Percentiles rank a stretch among this genome's conserved stretches.
These are phyloP conservation scores for Aureobasidium sp. DNA, from an alignment of 2,329 filamentous ascomycete species.

Conservation along the genomic window DNA sequence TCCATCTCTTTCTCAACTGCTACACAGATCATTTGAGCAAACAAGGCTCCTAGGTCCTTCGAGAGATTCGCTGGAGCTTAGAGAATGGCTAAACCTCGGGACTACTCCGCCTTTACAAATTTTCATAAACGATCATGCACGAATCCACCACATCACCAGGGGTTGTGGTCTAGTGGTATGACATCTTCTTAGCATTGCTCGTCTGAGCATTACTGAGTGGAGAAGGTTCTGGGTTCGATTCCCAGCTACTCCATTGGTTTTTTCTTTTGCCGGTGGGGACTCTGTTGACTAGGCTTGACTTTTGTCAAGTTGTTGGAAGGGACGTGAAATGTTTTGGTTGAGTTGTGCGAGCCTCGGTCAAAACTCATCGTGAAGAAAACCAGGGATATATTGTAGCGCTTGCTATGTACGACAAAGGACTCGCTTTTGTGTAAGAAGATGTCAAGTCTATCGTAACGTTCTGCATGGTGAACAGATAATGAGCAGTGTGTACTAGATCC, in stretches of 20 bases:
- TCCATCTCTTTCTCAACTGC: no score
- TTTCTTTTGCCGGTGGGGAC: not conserved
- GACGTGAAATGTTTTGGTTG: not conserved
- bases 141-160: not conserved
- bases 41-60: no score
- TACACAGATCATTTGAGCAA: not conserved
- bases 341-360: not conserved
- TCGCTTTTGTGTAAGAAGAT: not conserved
- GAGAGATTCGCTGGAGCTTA: no score
- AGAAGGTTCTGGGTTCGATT: conserved; percentile 14
- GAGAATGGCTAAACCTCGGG: not conserved
- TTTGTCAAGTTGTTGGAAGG: not conserved
- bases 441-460: not conserved
- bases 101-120: no score
- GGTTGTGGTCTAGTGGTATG: conserved; percentile 13
- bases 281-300: not conserved
- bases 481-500: not conserved
- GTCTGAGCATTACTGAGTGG: conserved; percentile 7
- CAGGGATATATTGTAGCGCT: not conserved
- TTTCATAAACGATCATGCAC: not conserved
- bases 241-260: conserved; percentile 8
- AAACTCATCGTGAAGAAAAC: not conserved
- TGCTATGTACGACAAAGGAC: not conserved
- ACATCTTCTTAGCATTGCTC: conserved; percentile 12
- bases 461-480: not conserved